Evolutionary conservation across 1,284 basidiomycete species (phyloP).

Genomic region (Neotropicomus parvogracilis): DNA sequence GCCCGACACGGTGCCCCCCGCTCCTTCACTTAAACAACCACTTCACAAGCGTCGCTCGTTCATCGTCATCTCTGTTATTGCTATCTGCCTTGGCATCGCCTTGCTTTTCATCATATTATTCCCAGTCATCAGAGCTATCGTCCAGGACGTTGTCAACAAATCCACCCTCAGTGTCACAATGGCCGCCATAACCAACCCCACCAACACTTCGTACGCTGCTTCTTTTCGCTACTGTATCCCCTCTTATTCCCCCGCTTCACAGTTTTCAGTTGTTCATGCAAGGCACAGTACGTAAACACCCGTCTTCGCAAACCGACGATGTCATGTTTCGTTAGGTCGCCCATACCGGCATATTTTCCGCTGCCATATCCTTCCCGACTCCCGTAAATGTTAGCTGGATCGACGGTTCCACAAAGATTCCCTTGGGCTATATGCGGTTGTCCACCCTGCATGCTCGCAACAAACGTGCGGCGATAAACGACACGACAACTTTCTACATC

Average conservation of each 20-base stretch:
- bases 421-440: conserved; percentile 50
- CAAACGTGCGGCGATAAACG: conserved; percentile 56
- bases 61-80: conserved; percentile 41
- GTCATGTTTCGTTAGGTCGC: conserved; percentile 41
- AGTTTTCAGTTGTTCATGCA: conserved; percentile 51
- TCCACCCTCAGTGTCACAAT: conserved; percentile 49
- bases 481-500: conserved; percentile 55
- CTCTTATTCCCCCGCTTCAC: conserved; percentile 1
- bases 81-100: conserved; percentile 49
- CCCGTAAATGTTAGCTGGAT: conserved; percentile 57
- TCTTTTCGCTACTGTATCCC: not conserved
- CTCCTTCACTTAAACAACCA: conserved; percentile 21
- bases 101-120: conserved; percentile 62
- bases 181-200: conserved; percentile 47
- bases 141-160: conserved; percentile 57
- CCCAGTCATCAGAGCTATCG: conserved; percentile 61
- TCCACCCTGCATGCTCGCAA: conserved; percentile 43
- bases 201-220: conserved; percentile 50
- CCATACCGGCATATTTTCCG: conserved; percentile 58
- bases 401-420: conserved; percentile 40
- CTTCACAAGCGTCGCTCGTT: conserved; percentile 44
- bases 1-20: conserved; percentile 24
- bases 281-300: conserved; percentile 37
- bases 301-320: not conserved
- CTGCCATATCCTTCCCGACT: conserved; percentile 54